Conservation (phyloP, 2,329 filamentous ascomycete species). For the Fusarium sp. region DNA sequence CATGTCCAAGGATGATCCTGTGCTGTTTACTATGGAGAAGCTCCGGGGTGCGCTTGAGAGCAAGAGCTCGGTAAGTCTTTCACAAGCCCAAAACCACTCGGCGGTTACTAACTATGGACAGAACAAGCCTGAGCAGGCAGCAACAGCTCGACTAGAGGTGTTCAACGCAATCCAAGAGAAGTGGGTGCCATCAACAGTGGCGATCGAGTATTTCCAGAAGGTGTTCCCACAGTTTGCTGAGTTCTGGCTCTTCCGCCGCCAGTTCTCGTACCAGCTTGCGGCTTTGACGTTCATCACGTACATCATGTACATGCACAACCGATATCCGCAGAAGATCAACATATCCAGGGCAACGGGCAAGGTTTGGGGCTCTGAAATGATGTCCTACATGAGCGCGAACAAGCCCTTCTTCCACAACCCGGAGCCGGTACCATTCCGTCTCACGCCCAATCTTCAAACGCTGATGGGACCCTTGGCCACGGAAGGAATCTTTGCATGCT, state of each 20-base stretch:
- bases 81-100: neutral
- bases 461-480: conserved; percentile 96
- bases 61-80: conserved; percentile 66
- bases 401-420: conserved; percentile 95
- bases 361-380: conserved; percentile 95
- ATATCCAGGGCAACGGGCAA: conserved; percentile 89
- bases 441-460: conserved; percentile 95
- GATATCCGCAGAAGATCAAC: conserved; percentile 94
- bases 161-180: conserved; percentile 94
- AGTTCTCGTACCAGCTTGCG: conserved; percentile 96
- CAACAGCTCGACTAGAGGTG: conserved; percentile 85
- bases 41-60: conserved; percentile 79
- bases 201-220: conserved; percentile 88
- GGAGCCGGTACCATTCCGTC: conserved; percentile 94
- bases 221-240: conserved; percentile 90
- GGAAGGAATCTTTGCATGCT: conserved; percentile 94
- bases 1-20: conserved; percentile 93
- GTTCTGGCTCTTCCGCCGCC: conserved; percentile 98
- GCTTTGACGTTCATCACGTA: conserved; percentile 98
- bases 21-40: conserved; percentile 96
- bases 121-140: conserved; percentile 75
- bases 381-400: conserved; percentile 85
- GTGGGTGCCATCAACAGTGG: conserved; percentile 85
- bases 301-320: conserved; percentile 95
- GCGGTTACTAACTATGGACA: conserved; percentile 51